Conservation (phyloP, 2,329 filamentous ascomycete species). For the Fusarium verticillioides region DNA sequence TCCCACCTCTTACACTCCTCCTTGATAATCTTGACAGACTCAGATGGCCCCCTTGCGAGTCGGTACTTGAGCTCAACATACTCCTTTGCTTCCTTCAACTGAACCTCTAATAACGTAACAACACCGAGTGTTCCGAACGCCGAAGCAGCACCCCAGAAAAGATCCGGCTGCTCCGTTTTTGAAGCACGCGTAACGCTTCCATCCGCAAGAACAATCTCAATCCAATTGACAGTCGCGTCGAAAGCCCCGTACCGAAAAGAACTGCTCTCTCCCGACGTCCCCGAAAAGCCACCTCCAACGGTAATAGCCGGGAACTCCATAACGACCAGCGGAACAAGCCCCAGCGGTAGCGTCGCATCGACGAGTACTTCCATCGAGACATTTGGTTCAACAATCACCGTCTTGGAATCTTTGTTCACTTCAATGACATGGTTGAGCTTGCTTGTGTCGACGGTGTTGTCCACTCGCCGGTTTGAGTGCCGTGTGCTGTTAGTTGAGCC, state of each 20-base stretch:
- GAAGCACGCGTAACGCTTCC: slow-evolving; percentile 68
- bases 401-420: slow-evolving; percentile 64
- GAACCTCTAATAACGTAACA: slow-evolving; percentile 71
- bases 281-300: slow-evolving; percentile 72
- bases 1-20: slow-evolving; percentile 52
- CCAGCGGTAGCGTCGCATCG: slow-evolving; percentile 64
- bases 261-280: slow-evolving; percentile 75
- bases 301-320: slow-evolving; percentile 81
- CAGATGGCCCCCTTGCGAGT: slow-evolving; percentile 54
- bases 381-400: slow-evolving; percentile 75
- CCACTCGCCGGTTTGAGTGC: slow-evolving; percentile 58
- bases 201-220: slow-evolving; percentile 73
- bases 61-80: slow-evolving; percentile 70
- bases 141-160: slow-evolving; percentile 73
- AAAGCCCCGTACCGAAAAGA: slow-evolving; percentile 76
- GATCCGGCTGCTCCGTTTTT: slow-evolving; percentile 63
- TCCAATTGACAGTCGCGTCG: slow-evolving; percentile 67
- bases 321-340: slow-evolving; percentile 72
- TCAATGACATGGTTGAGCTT: slow-evolving; percentile 69
- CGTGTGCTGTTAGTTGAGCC: slow-evolving; percentile 83
- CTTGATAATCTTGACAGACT: slow-evolving; percentile 57
- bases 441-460: slow-evolving; percentile 75
- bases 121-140: slow-evolving; percentile 75
- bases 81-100: slow-evolving; percentile 63
- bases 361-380: slow-evolving; percentile 75